Conservation (phyloP, 2,329 filamentous ascomycete species). For the Hypoxylon sp. region DNA sequence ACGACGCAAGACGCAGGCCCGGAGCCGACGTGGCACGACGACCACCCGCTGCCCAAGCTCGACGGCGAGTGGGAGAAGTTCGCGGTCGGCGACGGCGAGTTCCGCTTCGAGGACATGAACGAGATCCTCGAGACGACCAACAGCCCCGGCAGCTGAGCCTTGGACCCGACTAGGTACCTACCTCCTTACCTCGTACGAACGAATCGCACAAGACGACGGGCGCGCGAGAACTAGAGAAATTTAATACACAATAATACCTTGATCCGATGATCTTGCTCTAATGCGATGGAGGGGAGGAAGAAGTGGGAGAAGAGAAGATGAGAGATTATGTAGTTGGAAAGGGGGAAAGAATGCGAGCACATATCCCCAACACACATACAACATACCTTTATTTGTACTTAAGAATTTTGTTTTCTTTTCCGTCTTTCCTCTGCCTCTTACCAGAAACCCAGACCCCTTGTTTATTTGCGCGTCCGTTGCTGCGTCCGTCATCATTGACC, state of each 20-base stretch:
- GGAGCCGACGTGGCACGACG: slow-evolving; percentile 30
- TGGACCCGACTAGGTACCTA: no score
- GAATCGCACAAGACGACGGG: no score
- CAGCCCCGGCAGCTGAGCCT: slow-evolving; percentile 29
- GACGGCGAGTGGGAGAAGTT: slow-evolving; percentile 38
- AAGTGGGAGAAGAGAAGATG: not conserved
- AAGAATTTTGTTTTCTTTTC: slow-evolving; percentile 15
- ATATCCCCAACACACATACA: not conserved
- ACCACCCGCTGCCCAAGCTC: slow-evolving; percentile 9
- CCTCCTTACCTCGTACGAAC: no score
- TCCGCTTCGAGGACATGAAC: slow-evolving; percentile 38
- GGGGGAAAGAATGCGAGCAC: not conserved
- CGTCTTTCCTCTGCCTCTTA: slow-evolving; percentile 15
- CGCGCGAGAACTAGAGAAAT: no score
- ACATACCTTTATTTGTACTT: slow-evolving; percentile 27
- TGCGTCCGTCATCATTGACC: no score
- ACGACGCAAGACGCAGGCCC: not conserved
- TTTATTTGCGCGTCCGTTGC: not conserved
- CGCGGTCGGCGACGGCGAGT: slow-evolving; percentile 24
- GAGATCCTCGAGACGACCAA: slow-evolving; percentile 38
- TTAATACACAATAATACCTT: not conserved
- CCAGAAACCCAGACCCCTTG: not conserved
- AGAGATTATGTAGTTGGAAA: no score
- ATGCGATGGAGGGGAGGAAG: not conserved
- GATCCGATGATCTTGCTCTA: not conserved